Conservation (phyloP, 345 rosid genomes). For the Anastatica hierochuntica region DNA sequence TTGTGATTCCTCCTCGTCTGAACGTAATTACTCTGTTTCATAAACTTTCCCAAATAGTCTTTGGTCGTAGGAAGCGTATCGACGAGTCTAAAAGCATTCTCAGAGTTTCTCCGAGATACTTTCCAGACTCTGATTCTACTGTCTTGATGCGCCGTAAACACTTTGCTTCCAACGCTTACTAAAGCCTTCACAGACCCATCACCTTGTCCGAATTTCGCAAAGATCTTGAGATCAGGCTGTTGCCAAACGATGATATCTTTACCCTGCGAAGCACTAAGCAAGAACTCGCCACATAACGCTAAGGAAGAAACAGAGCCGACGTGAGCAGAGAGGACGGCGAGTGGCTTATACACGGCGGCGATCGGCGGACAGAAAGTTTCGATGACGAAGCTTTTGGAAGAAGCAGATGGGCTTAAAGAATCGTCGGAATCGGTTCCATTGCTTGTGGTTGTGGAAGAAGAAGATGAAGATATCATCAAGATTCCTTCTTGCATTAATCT, state of each 20-base stretch:
- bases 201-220: constrained; percentile 88
- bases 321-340: constrained; percentile 75
- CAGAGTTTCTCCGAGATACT: constrained; percentile 58
- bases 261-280: constrained; percentile 86
- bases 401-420: constrained; percentile 32
- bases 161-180: constrained; percentile 49
- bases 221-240: constrained; percentile 80
- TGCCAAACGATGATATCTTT: constrained; percentile 98
- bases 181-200: constrained; percentile 86
- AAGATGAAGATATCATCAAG: constrained; percentile 41
- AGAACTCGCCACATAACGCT: constrained; percentile 81
- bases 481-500: constrained; percentile 23
- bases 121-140: constrained; percentile 87
- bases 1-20: constrained; percentile 61
- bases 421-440: constrained; percentile 48
- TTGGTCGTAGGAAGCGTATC: constrained; percentile 81
- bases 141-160: constrained; percentile 92
- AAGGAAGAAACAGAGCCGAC: constrained; percentile 78
- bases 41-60: constrained; percentile 68
- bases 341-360: constrained; percentile 39
- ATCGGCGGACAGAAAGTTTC: constrained; percentile 22
- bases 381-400: constrained; percentile 35
- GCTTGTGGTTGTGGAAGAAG: constrained; percentile 38
- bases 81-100: constrained; percentile 55
- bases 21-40: constrained; percentile 79